A percentile compares a stretch with the other conserved stretches of the same genome.
phyloP scores from a whole-genome alignment of 306 rosid genomes.

The Spatholobus suberectus region DNA sequence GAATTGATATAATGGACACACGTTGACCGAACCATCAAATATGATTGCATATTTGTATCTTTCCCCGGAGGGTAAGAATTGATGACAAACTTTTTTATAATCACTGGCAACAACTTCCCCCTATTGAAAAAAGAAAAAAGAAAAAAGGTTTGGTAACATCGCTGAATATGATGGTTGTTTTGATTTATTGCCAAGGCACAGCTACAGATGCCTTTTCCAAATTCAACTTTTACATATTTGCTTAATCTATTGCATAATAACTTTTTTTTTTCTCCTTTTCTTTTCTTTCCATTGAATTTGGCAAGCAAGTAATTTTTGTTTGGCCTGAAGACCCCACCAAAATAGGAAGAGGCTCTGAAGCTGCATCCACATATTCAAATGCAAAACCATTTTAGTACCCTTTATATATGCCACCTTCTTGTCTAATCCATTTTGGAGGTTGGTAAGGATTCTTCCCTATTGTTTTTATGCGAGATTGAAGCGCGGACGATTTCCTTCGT shows the following conservation, averaged over 20 bases:
- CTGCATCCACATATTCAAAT: constrained; percentile 27
- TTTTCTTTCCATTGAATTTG: constrained; percentile 22
- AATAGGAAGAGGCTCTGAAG: constrained; percentile 44
- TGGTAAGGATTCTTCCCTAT: constrained; percentile 32
- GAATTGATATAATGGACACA: constrained; percentile 30
- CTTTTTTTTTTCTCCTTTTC: too few species aligned
- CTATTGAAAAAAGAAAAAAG: constrained; percentile 7
- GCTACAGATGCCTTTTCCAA: constrained; percentile 27
- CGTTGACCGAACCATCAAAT: constrained; percentile 14
- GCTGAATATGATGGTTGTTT: constrained; percentile 41
- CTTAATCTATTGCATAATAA: neutral
- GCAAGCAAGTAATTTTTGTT: constrained; percentile 44
- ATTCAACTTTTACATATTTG: constrained; percentile 29
- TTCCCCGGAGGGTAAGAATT: constrained; percentile 32
- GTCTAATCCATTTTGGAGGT: constrained; percentile 39
- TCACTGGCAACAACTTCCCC: constrained; percentile 51
- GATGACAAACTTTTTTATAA: constrained; percentile 16
- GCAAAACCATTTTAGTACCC: neutral
- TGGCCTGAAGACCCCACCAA: constrained; percentile 52
- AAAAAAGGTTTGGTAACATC: constrained; percentile 46
- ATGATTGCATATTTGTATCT: constrained; percentile 28
- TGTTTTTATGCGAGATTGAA: constrained; percentile 29
- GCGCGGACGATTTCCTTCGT: constrained; percentile 22
- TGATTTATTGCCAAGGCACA: constrained; percentile 46
- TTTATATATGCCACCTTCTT: neutral